Base-by-base conservation (phyloP, 1,284 basidiomycete species). In the Pseudozyma thailandica region DNA sequence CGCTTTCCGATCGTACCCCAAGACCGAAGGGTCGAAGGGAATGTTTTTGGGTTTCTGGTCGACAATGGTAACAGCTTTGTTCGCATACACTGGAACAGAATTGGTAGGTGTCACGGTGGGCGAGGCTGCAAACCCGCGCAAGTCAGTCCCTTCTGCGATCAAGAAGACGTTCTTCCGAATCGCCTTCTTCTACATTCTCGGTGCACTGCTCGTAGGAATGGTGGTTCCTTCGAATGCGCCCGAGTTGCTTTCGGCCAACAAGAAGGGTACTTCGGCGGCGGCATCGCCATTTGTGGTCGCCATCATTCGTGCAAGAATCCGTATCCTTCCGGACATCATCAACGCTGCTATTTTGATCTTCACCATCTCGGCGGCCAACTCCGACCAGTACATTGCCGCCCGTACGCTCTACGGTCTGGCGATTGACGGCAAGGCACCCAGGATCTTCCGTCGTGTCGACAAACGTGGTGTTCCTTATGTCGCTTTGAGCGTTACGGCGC, bases 251-350 rank as follows among this genome's bases (percentile, higher is more conserved):
- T 33, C 51, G 3, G 69, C 75, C 26, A 66, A 59, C 49, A 58
- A 60, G 47, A 47, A 39, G 12, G 55, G 59, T 4, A 69, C 66
- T 16, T 65, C 69, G 10, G 75, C 75, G 1, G 62, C 89, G 15
- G 90, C 91, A 4, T 91, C 89, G 46, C 91, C 91, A 0, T 92
- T 92, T 80, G 89, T 92, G 46, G 89, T 92, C 15, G 87, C 85
- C 18, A 85, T 85, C 62, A 54, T 87, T 75, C 86, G 85, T 39
- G 90, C 91, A 1, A 89, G 91, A 30, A 93, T 93, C 84, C 88
- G 82, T 38, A 83, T 79, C 20, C 84, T 93, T 2, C 91, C 91
- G 3, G 88, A 87, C 50, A 88, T 86, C 50, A 83, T 86, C 80
- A 87, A 87, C 72, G 86, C 85, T 2, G 61, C 64, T 79, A 84